Evolutionary conservation across 441 rosid species (phyloP).

Genomic region (Flueggea neowawraea): DNA sequence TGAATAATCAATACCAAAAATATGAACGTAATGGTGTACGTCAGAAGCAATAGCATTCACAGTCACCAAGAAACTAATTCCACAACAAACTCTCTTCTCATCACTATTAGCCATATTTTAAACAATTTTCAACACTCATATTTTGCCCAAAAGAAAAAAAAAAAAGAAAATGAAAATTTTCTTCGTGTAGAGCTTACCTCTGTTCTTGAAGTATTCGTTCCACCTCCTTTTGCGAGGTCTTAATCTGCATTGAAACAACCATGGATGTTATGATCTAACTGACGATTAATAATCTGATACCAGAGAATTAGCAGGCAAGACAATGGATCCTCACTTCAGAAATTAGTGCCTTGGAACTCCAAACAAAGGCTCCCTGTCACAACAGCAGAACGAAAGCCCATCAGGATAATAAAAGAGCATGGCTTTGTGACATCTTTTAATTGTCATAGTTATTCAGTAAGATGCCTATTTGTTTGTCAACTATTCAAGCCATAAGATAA

Average conservation of each 20-base stretch:
- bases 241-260: slow-evolving; percentile 48
- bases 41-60: too few species aligned
- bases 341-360: slow-evolving; percentile 89
- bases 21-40: too few species aligned
- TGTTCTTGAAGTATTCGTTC: slow-evolving; percentile 71
- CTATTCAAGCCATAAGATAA: too few species aligned
- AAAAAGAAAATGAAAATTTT: not conserved
- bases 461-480: too few species aligned
- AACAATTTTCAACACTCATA: not conserved
- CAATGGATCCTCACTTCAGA: slow-evolving; percentile 59
- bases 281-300: not conserved
- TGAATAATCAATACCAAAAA: too few species aligned
- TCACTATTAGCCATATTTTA: too few species aligned
- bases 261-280: not conserved
- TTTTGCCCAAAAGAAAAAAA: not conserved
- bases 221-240: slow-evolving; percentile 64
- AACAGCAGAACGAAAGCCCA: slow-evolving; percentile 10
- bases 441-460: too few species aligned
- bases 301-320: not conserved
- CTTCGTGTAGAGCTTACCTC: slow-evolving; percentile 34
- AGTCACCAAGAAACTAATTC: too few species aligned
- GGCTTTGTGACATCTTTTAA: too few species aligned
- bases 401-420: slow-evolving; percentile 4
- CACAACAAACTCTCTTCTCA: too few species aligned
- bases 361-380: slow-evolving; percentile 81